A percentile compares a stretch with the other conserved stretches of the same genome.
Conservation (phyloP, 2,329 filamentous ascomycete genomes). For the Trichoderma sp. region DNA sequence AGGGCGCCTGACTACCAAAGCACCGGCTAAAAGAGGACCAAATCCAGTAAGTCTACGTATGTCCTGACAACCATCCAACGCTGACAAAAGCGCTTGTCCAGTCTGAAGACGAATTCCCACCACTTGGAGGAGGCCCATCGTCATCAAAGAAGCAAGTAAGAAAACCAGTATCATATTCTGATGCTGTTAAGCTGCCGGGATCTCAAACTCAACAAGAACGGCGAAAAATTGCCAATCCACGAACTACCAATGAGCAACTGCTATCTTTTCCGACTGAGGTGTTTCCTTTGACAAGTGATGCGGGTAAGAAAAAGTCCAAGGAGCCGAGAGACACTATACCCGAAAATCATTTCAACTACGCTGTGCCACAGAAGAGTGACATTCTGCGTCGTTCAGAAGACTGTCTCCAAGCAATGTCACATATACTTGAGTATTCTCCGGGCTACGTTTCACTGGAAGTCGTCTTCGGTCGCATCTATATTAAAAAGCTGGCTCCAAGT, state of each 20-base stretch:
- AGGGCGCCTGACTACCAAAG: too few relatives aligned
- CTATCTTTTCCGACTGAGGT: too few relatives aligned
- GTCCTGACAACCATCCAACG: background rate
- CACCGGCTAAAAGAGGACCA: background rate
- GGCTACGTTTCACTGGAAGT: slow-evolving; percentile 36
- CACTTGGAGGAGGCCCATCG: background rate
- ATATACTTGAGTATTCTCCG: slow-evolving; percentile 34
- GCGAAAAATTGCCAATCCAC: background rate
- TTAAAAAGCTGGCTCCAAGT: slow-evolving; percentile 32
- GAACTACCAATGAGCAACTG: background rate
- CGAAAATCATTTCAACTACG: background rate
- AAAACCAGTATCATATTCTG: background rate
- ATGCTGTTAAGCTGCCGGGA: slow-evolving; percentile 7
- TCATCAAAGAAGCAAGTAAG: slow-evolving; percentile 7
- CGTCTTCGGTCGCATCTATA: slow-evolving; percentile 39
- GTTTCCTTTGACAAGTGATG: background rate
- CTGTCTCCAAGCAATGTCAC: slow-evolving; percentile 29
- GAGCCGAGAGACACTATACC: background rate
- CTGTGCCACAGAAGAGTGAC: slow-evolving; percentile 22
- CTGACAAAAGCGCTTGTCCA: background rate
- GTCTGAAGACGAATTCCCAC: slow-evolving; percentile 10
- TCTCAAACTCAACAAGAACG: background rate
- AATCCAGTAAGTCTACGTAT: background rate
- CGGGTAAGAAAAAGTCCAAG: background rate
- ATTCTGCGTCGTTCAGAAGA: slow-evolving; percentile 29